Evolutionary conservation across 768 basidiomycete genomes (phyloP).

Genomic region (Rhodotorula graminis): DNA sequence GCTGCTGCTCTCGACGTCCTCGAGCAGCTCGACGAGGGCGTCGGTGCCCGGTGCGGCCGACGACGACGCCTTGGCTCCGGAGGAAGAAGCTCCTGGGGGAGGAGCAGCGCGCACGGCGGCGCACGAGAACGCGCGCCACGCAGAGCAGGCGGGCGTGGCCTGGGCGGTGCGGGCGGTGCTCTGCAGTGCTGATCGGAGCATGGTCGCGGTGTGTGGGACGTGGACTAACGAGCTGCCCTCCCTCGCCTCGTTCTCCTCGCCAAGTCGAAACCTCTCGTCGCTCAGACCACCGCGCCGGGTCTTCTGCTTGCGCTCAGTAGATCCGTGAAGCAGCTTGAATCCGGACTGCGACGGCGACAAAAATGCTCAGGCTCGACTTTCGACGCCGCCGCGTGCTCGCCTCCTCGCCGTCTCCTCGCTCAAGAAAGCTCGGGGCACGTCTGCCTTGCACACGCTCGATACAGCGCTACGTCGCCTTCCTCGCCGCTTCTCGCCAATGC

Average conservation of each 20-base stretch:
- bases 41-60: background rate
- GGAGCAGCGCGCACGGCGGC: background rate
- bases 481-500: constrained; percentile 27
- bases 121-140: background rate
- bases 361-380: too few species aligned
- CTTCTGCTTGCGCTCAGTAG: too few species aligned
- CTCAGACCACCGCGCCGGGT: too few species aligned
- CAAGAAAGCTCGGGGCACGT: too few species aligned
- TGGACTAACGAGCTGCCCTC: too few species aligned
- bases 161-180: background rate
- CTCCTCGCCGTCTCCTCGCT: too few species aligned
- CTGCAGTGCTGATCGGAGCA: background rate
- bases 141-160: background rate
- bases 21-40: background rate
- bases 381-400: too few species aligned
- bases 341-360: too few species aligned
- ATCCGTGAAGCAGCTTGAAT: too few species aligned
- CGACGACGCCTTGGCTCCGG: background rate
- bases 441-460: too few species aligned
- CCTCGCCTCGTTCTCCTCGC: background rate
- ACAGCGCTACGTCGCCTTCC: constrained; percentile 4
- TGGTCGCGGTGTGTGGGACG: background rate
- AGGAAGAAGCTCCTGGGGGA: background rate
- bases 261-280: background rate
- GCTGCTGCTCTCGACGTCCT: background rate